Conservation (phyloP, 2,329 filamentous ascomycete genomes). For the Hypoxylon sp. region DNA sequence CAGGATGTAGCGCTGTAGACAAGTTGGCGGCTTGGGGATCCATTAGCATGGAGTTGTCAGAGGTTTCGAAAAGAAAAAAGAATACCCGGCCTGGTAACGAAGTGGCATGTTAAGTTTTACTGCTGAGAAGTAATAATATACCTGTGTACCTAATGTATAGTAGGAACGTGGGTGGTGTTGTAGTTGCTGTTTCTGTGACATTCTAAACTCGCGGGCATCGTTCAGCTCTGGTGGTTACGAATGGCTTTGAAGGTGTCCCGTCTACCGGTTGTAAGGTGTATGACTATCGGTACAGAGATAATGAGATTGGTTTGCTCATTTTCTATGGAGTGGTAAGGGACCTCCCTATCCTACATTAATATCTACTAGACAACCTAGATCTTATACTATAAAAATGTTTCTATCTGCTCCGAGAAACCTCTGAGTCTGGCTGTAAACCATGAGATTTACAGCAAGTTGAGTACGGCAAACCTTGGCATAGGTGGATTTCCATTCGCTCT, state of each 20-base stretch:
- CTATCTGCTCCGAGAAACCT: neutral
- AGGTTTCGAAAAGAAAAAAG: constrained; percentile 18
- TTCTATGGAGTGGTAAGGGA: neutral
- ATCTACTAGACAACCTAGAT: neutral
- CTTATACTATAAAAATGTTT: neutral
- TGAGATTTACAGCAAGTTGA: neutral
- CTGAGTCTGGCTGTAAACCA: neutral
- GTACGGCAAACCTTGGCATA: neutral
- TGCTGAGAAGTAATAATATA: constrained; percentile 17
- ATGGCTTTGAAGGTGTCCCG: constrained; percentile 2
- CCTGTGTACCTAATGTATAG: constrained; percentile 21
- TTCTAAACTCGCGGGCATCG: neutral
- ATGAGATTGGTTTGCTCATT: neutral
- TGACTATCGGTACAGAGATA: neutral
- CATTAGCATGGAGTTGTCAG: constrained; percentile 44
- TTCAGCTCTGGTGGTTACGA: constrained; percentile 22
- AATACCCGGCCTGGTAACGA: constrained; percentile 35
- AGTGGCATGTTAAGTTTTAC: constrained; percentile 3
- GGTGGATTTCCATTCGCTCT: neutral
- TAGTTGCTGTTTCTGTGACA: neutral
- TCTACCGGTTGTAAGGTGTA: neutral
- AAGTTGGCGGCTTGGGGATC: constrained; percentile 12
- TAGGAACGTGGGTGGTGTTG: constrained; percentile 12
- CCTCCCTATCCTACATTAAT: neutral
- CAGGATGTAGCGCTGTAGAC: constrained; percentile 72